phyloP scores from a whole-genome alignment of 495 filamentous ascomycete genomes.

The Terfezia claveryi region DNA sequence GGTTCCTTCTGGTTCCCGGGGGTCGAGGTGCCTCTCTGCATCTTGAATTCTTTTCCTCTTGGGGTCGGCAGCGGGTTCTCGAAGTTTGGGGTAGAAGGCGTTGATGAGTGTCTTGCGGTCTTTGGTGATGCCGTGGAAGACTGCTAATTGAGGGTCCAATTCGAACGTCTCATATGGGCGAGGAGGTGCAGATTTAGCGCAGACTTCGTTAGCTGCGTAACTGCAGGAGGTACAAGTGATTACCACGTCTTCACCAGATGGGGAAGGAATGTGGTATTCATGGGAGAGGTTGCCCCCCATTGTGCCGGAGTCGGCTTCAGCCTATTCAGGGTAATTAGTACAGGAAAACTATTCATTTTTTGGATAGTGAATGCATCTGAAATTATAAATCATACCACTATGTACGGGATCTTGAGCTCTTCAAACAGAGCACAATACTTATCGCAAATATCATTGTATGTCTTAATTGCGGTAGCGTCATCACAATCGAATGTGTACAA shows the following conservation, averaged over 20 bases:
- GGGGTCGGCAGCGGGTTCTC: neutral
- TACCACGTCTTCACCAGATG: slow-evolving; percentile 66
- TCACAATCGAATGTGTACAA: slow-evolving; percentile 83
- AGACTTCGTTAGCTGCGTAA: slow-evolving; percentile 69
- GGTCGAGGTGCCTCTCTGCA: neutral
- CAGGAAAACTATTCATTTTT: neutral
- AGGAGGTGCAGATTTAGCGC: slow-evolving; percentile 26
- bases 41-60: neutral
- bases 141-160: slow-evolving; percentile 3
- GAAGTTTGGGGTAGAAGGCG: slow-evolving; percentile 7
- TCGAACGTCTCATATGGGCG: neutral
- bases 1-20: neutral
- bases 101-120: slow-evolving; percentile 13
- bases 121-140: slow-evolving; percentile 14
- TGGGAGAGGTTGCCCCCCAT: slow-evolving; percentile 88
- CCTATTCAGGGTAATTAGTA: slow-evolving; percentile 15
- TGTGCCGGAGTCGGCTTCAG: slow-evolving; percentile 78
- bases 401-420: slow-evolving; percentile 61
- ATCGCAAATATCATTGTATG: slow-evolving; percentile 47
- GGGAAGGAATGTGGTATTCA: slow-evolving; percentile 72
- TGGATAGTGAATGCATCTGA: neutral
- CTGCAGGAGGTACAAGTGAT: slow-evolving; percentile 51
- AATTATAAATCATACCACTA: slow-evolving; percentile 26
- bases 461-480: slow-evolving; percentile 40
- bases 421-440: slow-evolving; percentile 57